Conservation (phyloP, 805 yeast species). For the Pichia thaimueangensis region DNA sequence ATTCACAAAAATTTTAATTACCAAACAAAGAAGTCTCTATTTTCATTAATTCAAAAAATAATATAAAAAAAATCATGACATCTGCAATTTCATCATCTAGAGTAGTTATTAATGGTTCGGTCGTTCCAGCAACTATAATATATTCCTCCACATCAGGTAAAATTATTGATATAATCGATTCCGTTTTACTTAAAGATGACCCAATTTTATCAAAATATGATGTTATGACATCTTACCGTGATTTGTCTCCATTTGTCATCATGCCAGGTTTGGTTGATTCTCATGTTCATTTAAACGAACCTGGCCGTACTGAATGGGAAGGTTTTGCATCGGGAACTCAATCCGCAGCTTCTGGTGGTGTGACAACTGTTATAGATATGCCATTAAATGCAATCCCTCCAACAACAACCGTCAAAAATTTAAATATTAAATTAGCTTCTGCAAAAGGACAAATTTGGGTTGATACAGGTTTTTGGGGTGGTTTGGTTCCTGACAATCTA, state of each 20-base stretch:
- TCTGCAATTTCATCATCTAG: slow-evolving; percentile 56
- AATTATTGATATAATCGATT: slow-evolving; percentile 46
- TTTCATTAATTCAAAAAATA: not conserved
- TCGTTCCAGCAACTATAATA: slow-evolving; percentile 58
- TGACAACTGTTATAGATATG: slow-evolving; percentile 93
- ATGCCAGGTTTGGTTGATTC: slow-evolving; percentile 92
- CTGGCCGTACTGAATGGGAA: slow-evolving; percentile 98
- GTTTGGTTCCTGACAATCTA: slow-evolving; percentile 75
- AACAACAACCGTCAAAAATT: slow-evolving; percentile 75
- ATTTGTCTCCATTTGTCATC: slow-evolving; percentile 57
- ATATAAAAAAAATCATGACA: slow-evolving; percentile 31
- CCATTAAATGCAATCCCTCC: slow-evolving; percentile 96
- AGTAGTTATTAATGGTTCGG: slow-evolving; percentile 44
- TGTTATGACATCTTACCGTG: slow-evolving; percentile 37
- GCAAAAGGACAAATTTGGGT: slow-evolving; percentile 83
- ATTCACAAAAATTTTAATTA: no score
- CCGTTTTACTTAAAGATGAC: slow-evolving; percentile 34
- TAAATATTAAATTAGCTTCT: slow-evolving; percentile 68
- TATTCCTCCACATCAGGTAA: slow-evolving; percentile 53
- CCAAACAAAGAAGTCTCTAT: no score
- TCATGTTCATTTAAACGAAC: slow-evolving; percentile 92
- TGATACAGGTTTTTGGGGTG: slow-evolving; percentile 96
- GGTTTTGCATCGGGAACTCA: slow-evolving; percentile 96
- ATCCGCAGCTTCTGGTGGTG: slow-evolving; percentile 95
- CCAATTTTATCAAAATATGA: slow-evolving; percentile 37